Conservation (phyloP, 2,329 filamentous ascomycete species). For the Thermoascus crustaceus region DNA sequence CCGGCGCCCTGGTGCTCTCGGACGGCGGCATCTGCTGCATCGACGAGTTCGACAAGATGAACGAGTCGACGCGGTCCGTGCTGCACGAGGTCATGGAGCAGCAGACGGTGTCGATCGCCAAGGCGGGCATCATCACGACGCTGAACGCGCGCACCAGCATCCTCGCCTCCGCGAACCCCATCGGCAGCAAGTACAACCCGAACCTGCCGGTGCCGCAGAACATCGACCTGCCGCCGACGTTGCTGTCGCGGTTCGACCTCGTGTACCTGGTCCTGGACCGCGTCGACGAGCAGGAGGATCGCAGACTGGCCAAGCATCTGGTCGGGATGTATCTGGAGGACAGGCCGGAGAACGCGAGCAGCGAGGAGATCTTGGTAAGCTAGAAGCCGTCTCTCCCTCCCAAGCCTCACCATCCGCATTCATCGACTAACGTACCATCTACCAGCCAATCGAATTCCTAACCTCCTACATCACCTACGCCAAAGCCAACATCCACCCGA, state of each 20-base stretch:
- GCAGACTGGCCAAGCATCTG: conserved; percentile 81
- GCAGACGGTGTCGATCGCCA: conserved; percentile 69
- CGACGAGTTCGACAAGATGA: conserved; percentile 76
- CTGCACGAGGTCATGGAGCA: conserved; percentile 77
- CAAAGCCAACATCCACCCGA: conserved; percentile 74
- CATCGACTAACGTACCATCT: conserved; percentile 19
- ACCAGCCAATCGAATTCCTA: conserved; percentile 81
- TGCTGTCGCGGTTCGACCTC: conserved; percentile 91
- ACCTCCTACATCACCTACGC: conserved; percentile 97
- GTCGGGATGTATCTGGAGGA: conserved; percentile 97
- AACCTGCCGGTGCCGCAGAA: conserved; percentile 95
- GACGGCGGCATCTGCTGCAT: conserved; percentile 72
- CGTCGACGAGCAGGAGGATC: conserved; percentile 82
- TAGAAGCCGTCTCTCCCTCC: conserved; percentile 5
- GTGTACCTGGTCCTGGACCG: conserved; percentile 95
- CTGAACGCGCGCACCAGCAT: conserved; percentile 93
- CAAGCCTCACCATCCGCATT: not conserved
- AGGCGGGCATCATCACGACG: conserved; percentile 74
- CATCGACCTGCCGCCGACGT: conserved; percentile 90
- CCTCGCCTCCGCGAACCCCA: conserved; percentile 92
- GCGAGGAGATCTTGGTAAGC: conserved; percentile 71
- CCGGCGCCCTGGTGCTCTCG: conserved; percentile 63
- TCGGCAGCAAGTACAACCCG: conserved; percentile 95
- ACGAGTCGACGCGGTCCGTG: conserved; percentile 63
- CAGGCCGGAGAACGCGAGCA: conserved; percentile 71